Percentiles rank a stretch among this genome's conserved stretches.
Evolutionary conservation across 148 eudicot genomes (phyloP).

Genomic region (Limonium bicolor): DNA sequence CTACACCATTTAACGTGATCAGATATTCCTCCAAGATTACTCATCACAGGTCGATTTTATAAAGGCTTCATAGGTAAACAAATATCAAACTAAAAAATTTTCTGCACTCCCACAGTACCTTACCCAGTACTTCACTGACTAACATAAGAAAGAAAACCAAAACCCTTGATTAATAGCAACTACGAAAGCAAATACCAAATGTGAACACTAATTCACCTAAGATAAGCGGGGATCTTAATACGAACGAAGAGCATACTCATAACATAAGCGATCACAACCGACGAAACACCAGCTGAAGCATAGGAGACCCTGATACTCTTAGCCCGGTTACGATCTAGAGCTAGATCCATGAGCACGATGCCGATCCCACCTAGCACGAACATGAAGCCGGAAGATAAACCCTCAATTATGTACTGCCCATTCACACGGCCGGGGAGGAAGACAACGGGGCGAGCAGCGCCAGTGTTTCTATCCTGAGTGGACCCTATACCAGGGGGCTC

Average conservation of each 20-base stretch:
- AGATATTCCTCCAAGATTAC: too few relatives aligned
- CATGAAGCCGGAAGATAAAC: conserved; percentile 87
- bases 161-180: too few relatives aligned
- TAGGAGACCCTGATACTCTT: conserved; percentile 49
- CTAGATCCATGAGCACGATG: conserved; percentile 61
- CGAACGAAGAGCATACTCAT: conserved; percentile 94
- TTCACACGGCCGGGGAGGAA: conserved; percentile 85
- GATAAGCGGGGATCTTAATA: conserved; percentile 84
- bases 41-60: too few relatives aligned
- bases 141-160: too few relatives aligned
- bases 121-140: too few relatives aligned
- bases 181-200: too few relatives aligned
- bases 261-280: conserved; percentile 41
- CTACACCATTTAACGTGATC: too few relatives aligned
- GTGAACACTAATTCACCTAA: conserved; percentile 23
- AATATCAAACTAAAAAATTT: too few relatives aligned
- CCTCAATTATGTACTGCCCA: conserved; percentile 93
- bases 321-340: conserved; percentile 39
- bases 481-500: conserved; percentile 97
- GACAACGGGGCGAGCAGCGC: conserved; percentile 75
- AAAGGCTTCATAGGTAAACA: too few relatives aligned
- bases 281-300: conserved; percentile 37
- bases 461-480: conserved; percentile 54
- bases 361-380: conserved; percentile 80
- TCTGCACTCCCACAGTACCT: too few relatives aligned